Base-by-base conservation (phyloP, 2,329 filamentous ascomycete species). In the Colletotrichum gloeosporioides region DNA sequence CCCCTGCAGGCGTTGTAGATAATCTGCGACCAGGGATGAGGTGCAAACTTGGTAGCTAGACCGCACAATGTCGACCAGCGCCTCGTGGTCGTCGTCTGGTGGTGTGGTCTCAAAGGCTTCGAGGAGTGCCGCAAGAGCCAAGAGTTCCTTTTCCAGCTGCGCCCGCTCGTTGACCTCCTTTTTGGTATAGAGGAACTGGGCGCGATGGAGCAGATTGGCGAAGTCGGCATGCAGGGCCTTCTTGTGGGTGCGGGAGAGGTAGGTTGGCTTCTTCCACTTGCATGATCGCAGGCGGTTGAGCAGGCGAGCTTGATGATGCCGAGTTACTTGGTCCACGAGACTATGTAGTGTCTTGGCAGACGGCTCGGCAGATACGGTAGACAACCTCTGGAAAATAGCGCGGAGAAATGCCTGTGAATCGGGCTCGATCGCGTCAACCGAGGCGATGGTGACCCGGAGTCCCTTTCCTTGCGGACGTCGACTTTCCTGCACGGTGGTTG, bases 241-340 rank as follows among this genome's bases (percentile, higher is more conserved):
- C 62, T 78, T 78, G 65, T 78, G 77, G 16, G 77, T 78, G 34
- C 77, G 71, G 27, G 75, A 61, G 8, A 78, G 75, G 27, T 78
- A 78, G 25, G 44, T 22, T 6, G 77, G 77, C 53, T 78, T 78
- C n/a, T 57, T 68, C 77, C 77, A 78, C 25, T 77, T 71, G 22
- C 65, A 31, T 12, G 77, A 78, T 15, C 77, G 75, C 15, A 78
- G 75, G 16, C 77, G 77, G 69, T 78, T 78, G 34, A 78, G 71
- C 9, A 78, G 77, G n/a, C 77, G 77, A 4, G 64, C 12, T 25
- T 75, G 75, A n/a, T 78, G 77, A 72, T 78, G 69, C n/a, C 53
- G 71, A 18, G 63, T 62, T 34, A 78, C 59, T 22, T 67, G 15
- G 34, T 65, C 64, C 29, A 76, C 62, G 49, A 76, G 70, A 31